phyloP scores from a whole-genome alignment of 108 stramenopile genomes.

The Nitzschia palea region DNA sequence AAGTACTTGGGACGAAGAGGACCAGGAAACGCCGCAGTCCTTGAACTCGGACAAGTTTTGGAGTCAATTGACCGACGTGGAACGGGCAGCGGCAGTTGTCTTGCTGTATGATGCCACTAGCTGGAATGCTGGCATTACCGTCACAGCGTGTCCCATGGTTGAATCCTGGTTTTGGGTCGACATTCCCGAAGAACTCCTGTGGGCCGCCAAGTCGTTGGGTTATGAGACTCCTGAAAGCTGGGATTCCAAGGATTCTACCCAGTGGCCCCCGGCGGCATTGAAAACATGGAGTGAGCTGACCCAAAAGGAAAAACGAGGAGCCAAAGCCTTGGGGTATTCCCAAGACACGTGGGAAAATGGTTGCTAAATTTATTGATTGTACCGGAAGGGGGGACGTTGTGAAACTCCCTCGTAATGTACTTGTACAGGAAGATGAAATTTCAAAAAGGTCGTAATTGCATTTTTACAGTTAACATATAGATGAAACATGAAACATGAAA shows the following conservation, averaged over 20 bases:
- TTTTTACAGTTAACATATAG: too few species aligned
- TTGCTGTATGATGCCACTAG: background rate
- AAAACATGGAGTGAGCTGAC: constrained; percentile 35
- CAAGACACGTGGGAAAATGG: constrained; percentile 32
- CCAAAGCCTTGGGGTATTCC: constrained; percentile 32
- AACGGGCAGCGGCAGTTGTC: background rate
- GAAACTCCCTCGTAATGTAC: too few species aligned
- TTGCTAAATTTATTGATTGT: background rate
- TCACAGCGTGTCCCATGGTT: background rate
- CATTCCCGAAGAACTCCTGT: background rate
- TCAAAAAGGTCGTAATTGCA: background rate
- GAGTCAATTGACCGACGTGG: background rate
- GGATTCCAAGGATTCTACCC: background rate
- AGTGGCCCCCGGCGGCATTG: background rate
- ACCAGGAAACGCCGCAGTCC: too few species aligned
- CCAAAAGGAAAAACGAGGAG: constrained; percentile 30
- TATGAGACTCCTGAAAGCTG: background rate
- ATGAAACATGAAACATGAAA: too few species aligned
- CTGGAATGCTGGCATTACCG: background rate
- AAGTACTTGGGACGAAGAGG: constrained; percentile 12
- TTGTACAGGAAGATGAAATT: background rate
- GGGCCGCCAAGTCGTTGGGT: background rate
- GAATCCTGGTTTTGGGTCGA: background rate
- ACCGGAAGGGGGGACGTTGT: too few species aligned
- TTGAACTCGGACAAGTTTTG: background rate